Evolutionary conservation across 305 asterid species (phyloP), one percentile per base, ranked within the genome.

Genomic region (Lippia alba): DNA sequence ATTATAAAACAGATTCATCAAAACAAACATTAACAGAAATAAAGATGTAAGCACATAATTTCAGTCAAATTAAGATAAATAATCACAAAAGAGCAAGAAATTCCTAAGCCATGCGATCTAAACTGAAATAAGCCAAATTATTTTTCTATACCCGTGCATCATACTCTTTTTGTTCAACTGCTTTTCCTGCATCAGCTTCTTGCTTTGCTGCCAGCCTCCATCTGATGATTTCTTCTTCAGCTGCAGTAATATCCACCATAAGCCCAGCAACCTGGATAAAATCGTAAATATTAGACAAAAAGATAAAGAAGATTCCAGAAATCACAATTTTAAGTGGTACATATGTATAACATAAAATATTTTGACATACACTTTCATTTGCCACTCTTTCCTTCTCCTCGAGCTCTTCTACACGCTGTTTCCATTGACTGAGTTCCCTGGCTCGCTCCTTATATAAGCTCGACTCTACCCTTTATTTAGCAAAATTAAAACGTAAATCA

Each of bases 131-230:
- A 44, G 14, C 72, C 72, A 56, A 45, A 57, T 57, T 70, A 39
- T 66, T 74, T 63, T 40, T 54, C 15, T 17, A 55, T 84, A 88
- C 97, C 96, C 88, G 94, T 12, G 86, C 76, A 51, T 78, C 71
- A 73, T 82, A 94, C 58, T 91, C 94, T 72, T 91, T 92, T 72
- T 88, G 86, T 77, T 94, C 99, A 72, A 94, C 84, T 74, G 93
- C 94, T 83, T 86, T 87, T 68, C 99, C 99, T 19, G 96, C 97
- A 64, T 87, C 97, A 77, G 97, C 97, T 84, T 89, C 99, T 81
- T 94, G 93, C 74, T 89, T 93, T 48, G 99, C 99, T 48, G 97
- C 99, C 70, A 84, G 81, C 79, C 89, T 94, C 99, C 99, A 94
- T 73, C 99, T 81, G 54, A 76, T 79, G 74, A 94, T 94, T 86